phyloP scores from a whole-genome alignment of 2,329 filamentous ascomycete genomes.

The Ceratocystis papillata region DNA sequence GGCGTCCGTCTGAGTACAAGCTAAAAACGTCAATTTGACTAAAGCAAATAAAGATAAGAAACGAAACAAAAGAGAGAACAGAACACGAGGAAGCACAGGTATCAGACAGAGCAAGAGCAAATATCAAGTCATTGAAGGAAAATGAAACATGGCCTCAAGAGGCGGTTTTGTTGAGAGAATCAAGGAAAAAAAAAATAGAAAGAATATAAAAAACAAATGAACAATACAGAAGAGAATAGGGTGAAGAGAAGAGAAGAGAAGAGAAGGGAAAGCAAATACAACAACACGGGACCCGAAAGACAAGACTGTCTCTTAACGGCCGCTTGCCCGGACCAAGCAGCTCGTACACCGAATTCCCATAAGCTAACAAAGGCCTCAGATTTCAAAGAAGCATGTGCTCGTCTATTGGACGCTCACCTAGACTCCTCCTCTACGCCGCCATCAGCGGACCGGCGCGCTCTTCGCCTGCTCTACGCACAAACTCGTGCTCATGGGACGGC shows the following conservation, averaged over 20 bases:
- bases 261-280: slow-evolving; percentile 8
- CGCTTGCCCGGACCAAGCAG: slow-evolving; percentile 14
- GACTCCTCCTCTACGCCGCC: neutral
- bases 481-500: slow-evolving; percentile 31
- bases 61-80: neutral
- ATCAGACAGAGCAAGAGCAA: slow-evolving; percentile 1
- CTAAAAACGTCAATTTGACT: neutral
- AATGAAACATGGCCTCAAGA: slow-evolving; percentile 11
- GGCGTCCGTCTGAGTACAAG: neutral
- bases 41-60: neutral
- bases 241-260: slow-evolving; percentile 20
- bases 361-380: slow-evolving; percentile 15
- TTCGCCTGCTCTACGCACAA: slow-evolving; percentile 47
- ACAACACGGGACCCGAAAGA: slow-evolving; percentile 18
- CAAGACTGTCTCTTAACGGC: slow-evolving; percentile 11
- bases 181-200: slow-evolving; percentile 17
- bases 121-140: slow-evolving; percentile 8
- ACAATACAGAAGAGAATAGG: slow-evolving; percentile 18
- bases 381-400: slow-evolving; percentile 9
- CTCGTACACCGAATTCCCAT: slow-evolving; percentile 9
- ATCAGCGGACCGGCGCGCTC: slow-evolving; percentile 1
- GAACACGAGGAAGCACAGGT: slow-evolving; percentile 2
- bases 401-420: neutral
- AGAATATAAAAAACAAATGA: slow-evolving; percentile 16
- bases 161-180: slow-evolving; percentile 6